Conservation (phyloP, 2,329 filamentous ascomycete genomes). For the Cladosporium sp. region DNA sequence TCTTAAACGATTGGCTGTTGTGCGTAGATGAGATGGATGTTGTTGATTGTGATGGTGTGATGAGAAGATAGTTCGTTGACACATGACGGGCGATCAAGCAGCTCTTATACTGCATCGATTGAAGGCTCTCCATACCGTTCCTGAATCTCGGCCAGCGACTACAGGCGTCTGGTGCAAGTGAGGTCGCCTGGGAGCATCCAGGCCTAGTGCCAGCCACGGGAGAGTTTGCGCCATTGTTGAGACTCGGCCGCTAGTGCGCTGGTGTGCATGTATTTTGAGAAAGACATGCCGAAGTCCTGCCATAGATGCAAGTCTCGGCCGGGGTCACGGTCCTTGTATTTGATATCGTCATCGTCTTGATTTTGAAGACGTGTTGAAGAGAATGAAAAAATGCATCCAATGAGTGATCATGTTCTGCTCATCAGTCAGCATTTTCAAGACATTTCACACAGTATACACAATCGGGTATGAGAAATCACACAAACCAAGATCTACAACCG, state of each 20-base stretch:
- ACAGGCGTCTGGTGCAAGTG: slow-evolving; percentile 1
- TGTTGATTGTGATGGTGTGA: slow-evolving; percentile 6
- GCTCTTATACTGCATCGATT: slow-evolving; percentile 10
- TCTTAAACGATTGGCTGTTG: slow-evolving; percentile 4
- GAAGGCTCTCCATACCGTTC: not conserved
- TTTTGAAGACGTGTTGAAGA: too few species aligned
- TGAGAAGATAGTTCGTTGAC: slow-evolving; percentile 2
- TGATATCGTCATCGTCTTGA: too few species aligned
- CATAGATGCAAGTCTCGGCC: not conserved
- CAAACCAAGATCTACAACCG: too few species aligned
- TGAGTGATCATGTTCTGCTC: too few species aligned
- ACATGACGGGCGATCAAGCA: slow-evolving; percentile 9
- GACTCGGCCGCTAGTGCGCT: slow-evolving; percentile 4
- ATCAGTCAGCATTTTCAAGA: too few species aligned
- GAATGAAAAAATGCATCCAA: too few species aligned
- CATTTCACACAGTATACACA: too few species aligned
- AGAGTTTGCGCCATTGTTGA: not conserved
- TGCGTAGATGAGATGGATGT: not conserved
- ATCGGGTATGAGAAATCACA: too few species aligned
- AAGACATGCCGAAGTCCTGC: slow-evolving; percentile 3
- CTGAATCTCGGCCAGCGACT: not conserved
- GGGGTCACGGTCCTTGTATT: not conserved
- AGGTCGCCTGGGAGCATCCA: slow-evolving; percentile 13
- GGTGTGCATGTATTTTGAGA: not conserved
- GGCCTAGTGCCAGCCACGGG: not conserved